phyloP scores from a whole-genome alignment of 2,329 filamentous ascomycete species.

The Fusarium albosuccineum region DNA sequence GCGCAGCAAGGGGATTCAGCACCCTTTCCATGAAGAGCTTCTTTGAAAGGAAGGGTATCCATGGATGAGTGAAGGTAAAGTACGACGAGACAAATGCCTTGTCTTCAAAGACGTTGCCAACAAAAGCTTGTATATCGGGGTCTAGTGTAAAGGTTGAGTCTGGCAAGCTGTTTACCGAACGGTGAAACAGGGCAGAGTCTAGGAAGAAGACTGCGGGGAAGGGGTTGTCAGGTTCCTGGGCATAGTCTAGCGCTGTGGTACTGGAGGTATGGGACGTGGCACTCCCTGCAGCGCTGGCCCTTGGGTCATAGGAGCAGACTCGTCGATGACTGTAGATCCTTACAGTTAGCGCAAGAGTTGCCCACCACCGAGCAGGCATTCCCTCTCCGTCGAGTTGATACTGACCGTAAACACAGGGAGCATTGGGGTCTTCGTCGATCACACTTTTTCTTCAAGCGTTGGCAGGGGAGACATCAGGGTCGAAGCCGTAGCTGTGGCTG shows the following conservation, averaged over 20 bases:
- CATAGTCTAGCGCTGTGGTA: neutral
- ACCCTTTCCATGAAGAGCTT: slow-evolving; percentile 7
- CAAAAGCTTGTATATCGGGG: neutral
- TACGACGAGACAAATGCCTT: neutral
- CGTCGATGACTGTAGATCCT: neutral
- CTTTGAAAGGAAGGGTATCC: neutral
- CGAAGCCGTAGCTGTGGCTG: neutral
- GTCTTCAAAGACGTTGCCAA: neutral
- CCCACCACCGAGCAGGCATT: too few relatives aligned
- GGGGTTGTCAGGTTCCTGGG: neutral
- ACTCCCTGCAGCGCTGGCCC: neutral
- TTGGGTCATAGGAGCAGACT: neutral
- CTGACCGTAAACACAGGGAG: neutral
- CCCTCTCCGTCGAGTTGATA: neutral
- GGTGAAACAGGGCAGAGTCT: neutral
- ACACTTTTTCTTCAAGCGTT: slow-evolving; percentile 1
- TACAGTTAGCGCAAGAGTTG: neutral
- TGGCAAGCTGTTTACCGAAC: neutral
- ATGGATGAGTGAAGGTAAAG: neutral
- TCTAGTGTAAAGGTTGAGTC: neutral
- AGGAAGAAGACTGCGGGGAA: slow-evolving; percentile 1
- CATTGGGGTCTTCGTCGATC: neutral
- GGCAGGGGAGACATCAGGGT: slow-evolving; percentile 1
- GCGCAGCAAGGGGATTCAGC: neutral
- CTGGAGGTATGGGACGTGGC: neutral